Evolutionary conservation across 2,329 filamentous ascomycete genomes (phyloP), one percentile per base, ranked within the genome.

Genomic region (Ascochyta clinopodiicola): DNA sequence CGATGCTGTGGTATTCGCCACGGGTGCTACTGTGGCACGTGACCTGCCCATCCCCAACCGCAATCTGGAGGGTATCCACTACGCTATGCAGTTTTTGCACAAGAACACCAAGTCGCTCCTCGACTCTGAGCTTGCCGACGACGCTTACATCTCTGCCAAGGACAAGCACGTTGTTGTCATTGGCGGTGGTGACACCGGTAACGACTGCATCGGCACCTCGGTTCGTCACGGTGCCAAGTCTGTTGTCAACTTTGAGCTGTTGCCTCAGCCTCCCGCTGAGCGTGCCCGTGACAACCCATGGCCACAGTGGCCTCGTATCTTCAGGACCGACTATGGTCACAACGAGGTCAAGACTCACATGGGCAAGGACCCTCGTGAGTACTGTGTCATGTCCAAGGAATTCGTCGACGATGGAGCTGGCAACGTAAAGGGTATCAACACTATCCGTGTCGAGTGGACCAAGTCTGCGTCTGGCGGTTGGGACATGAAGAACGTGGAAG

Each of bases 401-500:
- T 98, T 98, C 67, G 91, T 96, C 58, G 91, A 93, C 63, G 92
- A 96, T 68, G 93, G 92, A 59, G 86, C 79, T 44, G 93, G 93
- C 74, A 88, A 89, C 63, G 92, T 98, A 72, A 96, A 92, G 82
- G 94, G 94, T 61, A 96, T 98, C 83, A 96, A 95, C 79, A 96
- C 92, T 38, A 86, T 95, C 56, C 92, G 94, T 50, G 93, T 98
- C 38, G 93, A 97, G 76, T 98, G 94, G 94, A 95, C 92, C 67
- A 95, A 93, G 83, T 91, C 88, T 49, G 84, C 91, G 25, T 88
- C 86, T 59, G 93, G 93, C 63, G 93, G 93, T 39, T 98, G 94
- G 94, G 94, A 97, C 78, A 97, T 98, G 92, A 96, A 96, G 85
- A 94, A 96, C 77, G 84, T 96, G 29, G 93, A 96, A 64, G 92